phyloP scores from a whole-genome alignment of 495 filamentous ascomycete genomes.

The Penicillium dipodomyicola region DNA sequence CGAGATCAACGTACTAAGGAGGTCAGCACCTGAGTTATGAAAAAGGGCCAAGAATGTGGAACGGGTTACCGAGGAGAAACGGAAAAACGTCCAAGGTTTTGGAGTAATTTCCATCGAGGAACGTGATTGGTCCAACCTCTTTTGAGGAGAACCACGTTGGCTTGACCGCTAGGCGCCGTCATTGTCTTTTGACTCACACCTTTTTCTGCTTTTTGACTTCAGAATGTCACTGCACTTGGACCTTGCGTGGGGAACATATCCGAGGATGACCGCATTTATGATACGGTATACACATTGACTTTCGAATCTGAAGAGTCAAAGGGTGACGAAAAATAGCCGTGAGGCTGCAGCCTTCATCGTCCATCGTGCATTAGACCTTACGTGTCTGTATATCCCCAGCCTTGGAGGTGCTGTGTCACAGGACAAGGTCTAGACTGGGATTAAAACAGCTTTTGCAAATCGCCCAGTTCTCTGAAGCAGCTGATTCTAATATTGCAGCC shows the following conservation, averaged over 20 bases:
- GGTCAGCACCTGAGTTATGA: not conserved
- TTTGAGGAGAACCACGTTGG: conserved; percentile 5
- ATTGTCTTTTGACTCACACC: not conserved
- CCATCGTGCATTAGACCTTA: conserved; percentile 4
- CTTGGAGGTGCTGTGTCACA: conserved; percentile 17
- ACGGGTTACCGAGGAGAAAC: conserved; percentile 6
- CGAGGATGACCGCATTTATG: not conserved
- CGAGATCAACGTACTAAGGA: conserved; percentile 2
- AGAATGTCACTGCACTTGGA: conserved; percentile 16
- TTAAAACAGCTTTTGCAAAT: not conserved
- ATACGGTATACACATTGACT: conserved; percentile 3
- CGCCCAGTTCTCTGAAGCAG: conserved; percentile 17
- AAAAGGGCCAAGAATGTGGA: conserved; percentile 11
- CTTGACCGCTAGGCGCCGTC: conserved; percentile 6
- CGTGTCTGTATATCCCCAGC: conserved; percentile 2
- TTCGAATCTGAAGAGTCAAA: not conserved
- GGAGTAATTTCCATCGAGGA: not conserved
- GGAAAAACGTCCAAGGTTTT: conserved; percentile 4
- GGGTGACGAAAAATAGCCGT: conserved; percentile 11
- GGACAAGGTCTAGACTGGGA: conserved; percentile 9
- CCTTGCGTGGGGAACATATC: conserved; percentile 22
- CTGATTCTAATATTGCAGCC: conserved; percentile 17
- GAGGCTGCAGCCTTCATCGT: conserved; percentile 17
- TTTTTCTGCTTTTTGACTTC: conserved; percentile 1
- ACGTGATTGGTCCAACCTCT: conserved; percentile 16